These are phyloP conservation scores for Hypoxylon fuscum DNA, from an alignment of 495 filamentous ascomycete genomes.

Conservation along the genomic window DNA sequence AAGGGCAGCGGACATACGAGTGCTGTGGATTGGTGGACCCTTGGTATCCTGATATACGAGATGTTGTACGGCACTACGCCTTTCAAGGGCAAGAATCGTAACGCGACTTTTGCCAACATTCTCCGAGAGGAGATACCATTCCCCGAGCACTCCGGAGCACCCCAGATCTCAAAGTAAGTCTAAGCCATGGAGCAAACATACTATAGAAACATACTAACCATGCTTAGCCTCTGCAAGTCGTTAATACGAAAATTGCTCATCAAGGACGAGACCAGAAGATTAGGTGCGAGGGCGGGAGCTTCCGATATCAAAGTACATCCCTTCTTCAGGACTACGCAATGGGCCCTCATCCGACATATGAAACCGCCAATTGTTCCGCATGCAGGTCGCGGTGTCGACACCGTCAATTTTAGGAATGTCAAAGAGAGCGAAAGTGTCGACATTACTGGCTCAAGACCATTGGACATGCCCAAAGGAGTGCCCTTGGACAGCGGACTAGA, in stretches of 20 bases:
- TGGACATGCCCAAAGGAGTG: slow-evolving; percentile 70
- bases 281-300: slow-evolving; percentile 93
- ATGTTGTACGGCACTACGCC: slow-evolving; percentile 99
- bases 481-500: slow-evolving; percentile 84
- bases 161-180: slow-evolving; percentile 89
- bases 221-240: slow-evolving; percentile 86
- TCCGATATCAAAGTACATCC: slow-evolving; percentile 96
- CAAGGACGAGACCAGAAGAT: slow-evolving; percentile 95
- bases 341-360: slow-evolving; percentile 96
- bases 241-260: slow-evolving; percentile 96
- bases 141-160: slow-evolving; percentile 84
- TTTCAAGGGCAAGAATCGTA: slow-evolving; percentile 99
- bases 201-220: slow-evolving; percentile 21
- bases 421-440: slow-evolving; percentile 97
- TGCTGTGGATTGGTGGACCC: slow-evolving; percentile 98
- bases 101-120: slow-evolving; percentile 98
- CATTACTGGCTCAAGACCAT: slow-evolving; percentile 71
- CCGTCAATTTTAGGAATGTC: slow-evolving; percentile 95
- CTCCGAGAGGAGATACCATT: slow-evolving; percentile 93
- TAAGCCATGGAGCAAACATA: not conserved
- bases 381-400: slow-evolving; percentile 90
- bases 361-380: slow-evolving; percentile 98
- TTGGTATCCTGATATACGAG: slow-evolving; percentile 96
- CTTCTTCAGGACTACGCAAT: slow-evolving; percentile 95
- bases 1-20: slow-evolving; percentile 98